These are phyloP conservation scores for Cryptococcus deneoformans DNA, from an alignment of 1,284 basidiomycete species.

Conservation along the genomic window DNA sequence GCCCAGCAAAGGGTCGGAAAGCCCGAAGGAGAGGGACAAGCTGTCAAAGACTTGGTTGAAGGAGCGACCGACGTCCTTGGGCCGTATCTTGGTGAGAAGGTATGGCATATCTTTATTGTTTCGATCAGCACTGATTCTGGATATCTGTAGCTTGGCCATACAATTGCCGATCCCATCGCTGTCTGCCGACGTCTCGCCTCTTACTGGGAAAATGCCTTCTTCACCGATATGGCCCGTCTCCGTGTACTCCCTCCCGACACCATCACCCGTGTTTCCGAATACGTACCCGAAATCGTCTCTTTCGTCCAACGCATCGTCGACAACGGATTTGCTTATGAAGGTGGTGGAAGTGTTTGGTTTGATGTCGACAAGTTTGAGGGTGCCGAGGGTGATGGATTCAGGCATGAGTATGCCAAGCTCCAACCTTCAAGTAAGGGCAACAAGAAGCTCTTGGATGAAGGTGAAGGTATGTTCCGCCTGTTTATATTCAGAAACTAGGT, in stretches of 20 bases:
- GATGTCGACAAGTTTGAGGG: conserved; percentile 87
- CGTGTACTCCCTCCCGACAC: conserved; percentile 83
- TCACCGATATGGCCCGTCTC: conserved; percentile 87
- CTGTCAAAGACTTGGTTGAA: conserved; percentile 62
- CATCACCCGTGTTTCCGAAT: conserved; percentile 94
- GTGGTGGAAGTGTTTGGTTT: conserved; percentile 91
- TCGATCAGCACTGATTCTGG: background rate
- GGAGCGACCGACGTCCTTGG: conserved; percentile 72
- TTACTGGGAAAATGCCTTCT: conserved; percentile 88
- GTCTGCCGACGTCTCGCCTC: conserved; percentile 82
- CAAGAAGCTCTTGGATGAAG: conserved; percentile 83
- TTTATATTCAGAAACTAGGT: too few species aligned
- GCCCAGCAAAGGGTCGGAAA: conserved; percentile 41
- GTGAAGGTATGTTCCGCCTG: conserved; percentile 65
- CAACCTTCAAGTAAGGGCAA: conserved; percentile 96
- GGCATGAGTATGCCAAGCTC: conserved; percentile 87
- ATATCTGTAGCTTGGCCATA: conserved; percentile 62
- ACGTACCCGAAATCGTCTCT: conserved; percentile 88
- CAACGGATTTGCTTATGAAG: conserved; percentile 89
- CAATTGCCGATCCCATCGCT: conserved; percentile 74
- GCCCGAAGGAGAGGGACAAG: conserved; percentile 53
- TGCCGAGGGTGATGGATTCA: conserved; percentile 54
- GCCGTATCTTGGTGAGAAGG: conserved; percentile 70
- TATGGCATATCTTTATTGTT: conserved; percentile 40
- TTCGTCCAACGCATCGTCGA: conserved; percentile 84